Base-by-base conservation (phyloP, 1,139 yeast genomes). In the Yamadazyma diospyri region DNA sequence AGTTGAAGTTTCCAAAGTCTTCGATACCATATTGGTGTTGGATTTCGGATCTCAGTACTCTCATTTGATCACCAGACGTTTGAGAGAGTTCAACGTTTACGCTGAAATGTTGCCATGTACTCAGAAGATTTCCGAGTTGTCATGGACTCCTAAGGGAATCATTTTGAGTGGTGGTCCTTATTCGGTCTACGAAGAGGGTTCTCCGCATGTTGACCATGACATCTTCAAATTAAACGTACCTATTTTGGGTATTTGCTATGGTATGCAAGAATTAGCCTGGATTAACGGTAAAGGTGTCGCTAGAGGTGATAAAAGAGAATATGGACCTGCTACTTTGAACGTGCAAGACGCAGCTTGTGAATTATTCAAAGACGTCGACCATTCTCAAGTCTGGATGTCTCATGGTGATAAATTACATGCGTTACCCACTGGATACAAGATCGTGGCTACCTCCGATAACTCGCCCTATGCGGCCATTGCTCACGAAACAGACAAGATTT, bases 91-190 rank as follows among this genome's bases (percentile, higher is more conserved):
- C 72, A 87, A 92, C 61, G 92, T 92, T 47, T 92, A 94, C 64
- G 97, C 98, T 46, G 99, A 94, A 69, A 92, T 92, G 98, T 76
- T 92, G 46, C 98, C 99, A 48, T 92, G 98, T 67, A 92, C 98
- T 38, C 97, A 92, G 66, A 92, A 89, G 71, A 89, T 92, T 56
- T 58, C 82, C 35, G 97, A 92, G 50, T 76, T 94, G 53, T 67
- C 80, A 40, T 92, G 96, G 94, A 88, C 78, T 58, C 99, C 99
- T 48, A 86, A 81, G 63, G 99, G 99, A 65, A 81, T 92, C 42
- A 92, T 92, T 55, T 71, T 92, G 45, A 88, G 97, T 30, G 99
- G 99, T 41, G 94, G 96, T 43, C 99, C 99, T 35, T 92, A 87
- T 79, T 89, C 97, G 9, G 99, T 92, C 35, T 92, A 89, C 59